Percentiles rank a stretch among this genome's conserved stretches.
phyloP scores from a whole-genome alignment of 2,329 filamentous ascomycete species.

The Tolypocladium nubicola region DNA sequence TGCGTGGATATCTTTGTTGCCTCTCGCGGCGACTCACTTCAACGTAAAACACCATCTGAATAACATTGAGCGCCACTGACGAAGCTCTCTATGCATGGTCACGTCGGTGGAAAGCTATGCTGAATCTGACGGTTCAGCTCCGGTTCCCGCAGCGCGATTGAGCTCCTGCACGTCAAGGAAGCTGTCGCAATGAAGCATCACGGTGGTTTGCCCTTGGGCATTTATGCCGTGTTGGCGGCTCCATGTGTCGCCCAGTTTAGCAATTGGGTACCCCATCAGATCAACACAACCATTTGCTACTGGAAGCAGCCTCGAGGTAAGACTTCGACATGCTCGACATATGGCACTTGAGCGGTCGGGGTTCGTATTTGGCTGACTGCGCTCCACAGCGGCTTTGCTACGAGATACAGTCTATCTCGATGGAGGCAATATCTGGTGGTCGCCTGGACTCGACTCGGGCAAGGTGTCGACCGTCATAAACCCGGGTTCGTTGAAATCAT shows the following conservation, averaged over 20 bases:
- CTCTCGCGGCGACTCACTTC: neutral
- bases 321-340: neutral
- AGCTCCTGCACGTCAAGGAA: neutral
- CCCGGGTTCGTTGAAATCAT: slow-evolving; percentile 30
- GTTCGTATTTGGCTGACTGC: slow-evolving; percentile 9
- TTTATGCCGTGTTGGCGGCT: slow-evolving; percentile 8
- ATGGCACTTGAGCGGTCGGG: neutral
- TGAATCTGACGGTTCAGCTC: neutral
- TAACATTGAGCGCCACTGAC: neutral
- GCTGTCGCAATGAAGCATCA: slow-evolving; percentile 9
- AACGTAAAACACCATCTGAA: neutral
- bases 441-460: slow-evolving; percentile 36
- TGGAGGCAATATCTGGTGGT: slow-evolving; percentile 48
- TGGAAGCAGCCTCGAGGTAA: slow-evolving; percentile 40
- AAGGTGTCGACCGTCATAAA: slow-evolving; percentile 11
- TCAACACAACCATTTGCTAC: slow-evolving; percentile 48
- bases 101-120: neutral
- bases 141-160: neutral
- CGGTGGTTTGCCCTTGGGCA: slow-evolving; percentile 5
- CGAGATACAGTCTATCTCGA: slow-evolving; percentile 56
- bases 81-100: neutral
- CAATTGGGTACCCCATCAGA: slow-evolving; percentile 38
- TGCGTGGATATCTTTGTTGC: neutral
- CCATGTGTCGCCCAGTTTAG: slow-evolving; percentile 26
- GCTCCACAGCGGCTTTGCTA: slow-evolving; percentile 39